phyloP scores from a whole-genome alignment of 1,139 yeast species.

The Sugiyamaella neomexicana region DNA sequence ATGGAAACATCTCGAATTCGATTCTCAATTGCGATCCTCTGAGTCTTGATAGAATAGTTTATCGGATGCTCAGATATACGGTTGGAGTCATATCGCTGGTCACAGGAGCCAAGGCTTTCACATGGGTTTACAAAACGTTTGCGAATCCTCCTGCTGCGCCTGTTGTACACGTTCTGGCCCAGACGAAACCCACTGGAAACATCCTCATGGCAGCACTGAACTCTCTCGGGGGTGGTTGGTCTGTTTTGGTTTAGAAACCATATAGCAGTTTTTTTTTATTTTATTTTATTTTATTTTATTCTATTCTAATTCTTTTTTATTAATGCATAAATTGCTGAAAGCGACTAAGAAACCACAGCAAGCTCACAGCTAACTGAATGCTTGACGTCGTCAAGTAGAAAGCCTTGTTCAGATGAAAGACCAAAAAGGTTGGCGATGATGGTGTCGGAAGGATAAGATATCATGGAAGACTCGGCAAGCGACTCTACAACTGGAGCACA shows the following conservation, averaged over 20 bases:
- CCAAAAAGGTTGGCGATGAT: slow-evolving; percentile 34
- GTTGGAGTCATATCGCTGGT: slow-evolving; percentile 28
- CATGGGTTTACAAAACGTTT: slow-evolving; percentile 18
- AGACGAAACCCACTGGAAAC: slow-evolving; percentile 15
- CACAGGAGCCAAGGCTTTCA: slow-evolving; percentile 25
- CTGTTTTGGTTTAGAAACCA: slow-evolving; percentile 20
- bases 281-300: not conserved
- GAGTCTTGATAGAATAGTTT: slow-evolving; percentile 24
- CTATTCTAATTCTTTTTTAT: not conserved
- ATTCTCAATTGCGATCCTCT: slow-evolving; percentile 34
- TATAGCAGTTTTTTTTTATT: slow-evolving; percentile 3
- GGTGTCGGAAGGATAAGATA: slow-evolving; percentile 21
- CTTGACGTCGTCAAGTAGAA: slow-evolving; percentile 36
- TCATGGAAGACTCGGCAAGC: slow-evolving; percentile 19
- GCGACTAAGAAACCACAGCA: too few relatives aligned
- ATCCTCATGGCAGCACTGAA: slow-evolving; percentile 21
- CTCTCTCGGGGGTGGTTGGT: slow-evolving; percentile 31
- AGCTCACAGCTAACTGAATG: slow-evolving; percentile 38
- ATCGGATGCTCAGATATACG: slow-evolving; percentile 23
- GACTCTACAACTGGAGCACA: slow-evolving; percentile 31
- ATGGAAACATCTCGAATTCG: slow-evolving; percentile 27
- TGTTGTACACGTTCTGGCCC: slow-evolving; percentile 5
- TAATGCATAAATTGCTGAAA: slow-evolving; percentile 10
- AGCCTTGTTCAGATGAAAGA: slow-evolving; percentile 40
- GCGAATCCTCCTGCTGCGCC: slow-evolving; percentile 6